These are phyloP conservation scores for Nicotiana noctiflora DNA, from an alignment of 257 asterid species.

Conservation along the genomic window DNA sequence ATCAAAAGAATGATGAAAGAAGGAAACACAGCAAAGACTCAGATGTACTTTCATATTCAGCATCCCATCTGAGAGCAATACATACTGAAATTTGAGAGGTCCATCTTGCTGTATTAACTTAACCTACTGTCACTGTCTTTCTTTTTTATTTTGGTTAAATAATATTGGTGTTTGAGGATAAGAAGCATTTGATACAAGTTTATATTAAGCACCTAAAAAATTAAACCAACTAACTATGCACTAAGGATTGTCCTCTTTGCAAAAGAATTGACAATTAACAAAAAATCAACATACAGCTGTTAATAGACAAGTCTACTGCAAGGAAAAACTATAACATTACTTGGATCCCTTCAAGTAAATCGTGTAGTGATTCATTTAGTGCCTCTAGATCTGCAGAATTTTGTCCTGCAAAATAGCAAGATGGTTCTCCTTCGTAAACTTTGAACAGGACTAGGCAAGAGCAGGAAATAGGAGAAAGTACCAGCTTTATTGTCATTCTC, in stretches of 20 bases:
- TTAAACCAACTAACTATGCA: background rate
- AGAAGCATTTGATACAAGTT: background rate
- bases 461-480: conserved; percentile 17
- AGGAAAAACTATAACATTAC: conserved; percentile 27
- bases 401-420: conserved; percentile 37
- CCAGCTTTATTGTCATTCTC: conserved; percentile 44
- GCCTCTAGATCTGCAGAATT: conserved; percentile 60
- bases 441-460: conserved; percentile 14
- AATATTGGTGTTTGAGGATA: background rate
- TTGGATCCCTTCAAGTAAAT: conserved; percentile 95
- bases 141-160: background rate
- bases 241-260: background rate
- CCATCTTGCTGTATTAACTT: background rate
- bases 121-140: background rate
- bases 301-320: background rate
- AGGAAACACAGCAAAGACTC: background rate
- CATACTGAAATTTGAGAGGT: background rate
- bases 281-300: background rate
- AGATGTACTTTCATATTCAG: background rate
- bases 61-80: background rate
- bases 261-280: background rate
- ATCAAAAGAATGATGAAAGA: background rate
- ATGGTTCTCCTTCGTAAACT: conserved; percentile 6
- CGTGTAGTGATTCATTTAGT: conserved; percentile 73
- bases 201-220: background rate